Evolutionary conservation across 345 rosid species (phyloP).

Genomic region (Citrus medica): DNA sequence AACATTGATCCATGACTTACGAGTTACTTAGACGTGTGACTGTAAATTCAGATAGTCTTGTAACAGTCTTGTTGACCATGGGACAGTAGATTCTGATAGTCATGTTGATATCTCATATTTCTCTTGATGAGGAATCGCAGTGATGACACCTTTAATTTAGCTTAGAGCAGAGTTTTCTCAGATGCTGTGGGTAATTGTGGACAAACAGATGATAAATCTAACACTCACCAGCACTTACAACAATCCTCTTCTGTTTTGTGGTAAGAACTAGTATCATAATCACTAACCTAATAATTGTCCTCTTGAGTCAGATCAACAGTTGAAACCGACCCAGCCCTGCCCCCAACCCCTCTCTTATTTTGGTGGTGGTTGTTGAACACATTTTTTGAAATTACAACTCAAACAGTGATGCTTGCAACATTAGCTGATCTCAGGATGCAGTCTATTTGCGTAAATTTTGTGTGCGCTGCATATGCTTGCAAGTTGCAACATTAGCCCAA

Average conservation of each 20-base stretch:
- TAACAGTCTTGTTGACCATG: background rate
- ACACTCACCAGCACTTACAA: too few relatives aligned
- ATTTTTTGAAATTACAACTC: background rate
- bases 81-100: too few relatives aligned
- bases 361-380: background rate
- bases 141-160: background rate
- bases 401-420: background rate
- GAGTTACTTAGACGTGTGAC: background rate
- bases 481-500: too few relatives aligned
- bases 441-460: background rate
- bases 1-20: background rate
- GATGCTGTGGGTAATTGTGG: background rate
- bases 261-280: too few relatives aligned
- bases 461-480: background rate
- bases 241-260: too few relatives aligned
- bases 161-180: background rate
- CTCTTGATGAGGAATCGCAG: too few relatives aligned
- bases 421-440: background rate
- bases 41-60: background rate
- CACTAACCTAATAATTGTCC: too few relatives aligned
- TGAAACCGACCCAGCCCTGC: too few relatives aligned
- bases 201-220: background rate
- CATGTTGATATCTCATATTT: too few relatives aligned
- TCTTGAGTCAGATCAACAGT: too few relatives aligned
- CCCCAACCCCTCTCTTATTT: too few relatives aligned